phyloP scores from a whole-genome alignment of 805 yeast genomes.

The Teunomyces pallodes region DNA sequence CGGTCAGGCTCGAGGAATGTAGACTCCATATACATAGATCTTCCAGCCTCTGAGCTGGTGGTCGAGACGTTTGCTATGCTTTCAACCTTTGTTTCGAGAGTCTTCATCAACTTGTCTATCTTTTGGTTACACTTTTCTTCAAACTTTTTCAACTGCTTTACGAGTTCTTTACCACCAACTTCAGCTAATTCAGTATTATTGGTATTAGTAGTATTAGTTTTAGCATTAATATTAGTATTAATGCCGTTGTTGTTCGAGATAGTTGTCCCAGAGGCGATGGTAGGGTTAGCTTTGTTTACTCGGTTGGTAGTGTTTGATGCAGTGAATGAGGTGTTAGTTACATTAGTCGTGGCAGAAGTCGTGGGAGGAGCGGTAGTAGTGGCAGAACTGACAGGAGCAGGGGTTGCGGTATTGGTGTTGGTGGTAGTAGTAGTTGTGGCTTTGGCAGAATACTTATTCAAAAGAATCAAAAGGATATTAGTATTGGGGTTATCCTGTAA shows the following conservation, averaged over 20 bases:
- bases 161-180: neutral
- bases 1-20: neutral
- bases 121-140: neutral
- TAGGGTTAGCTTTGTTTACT: neutral
- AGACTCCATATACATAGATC: neutral
- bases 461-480: neutral
- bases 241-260: neutral
- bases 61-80: neutral
- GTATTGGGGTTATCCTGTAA: neutral
- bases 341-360: too few species aligned
- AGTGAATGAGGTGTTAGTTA: too few species aligned
- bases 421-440: neutral
- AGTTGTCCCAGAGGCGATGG: too few species aligned
- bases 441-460: neutral
- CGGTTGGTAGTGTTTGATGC: too few species aligned
- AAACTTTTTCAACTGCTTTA: neutral
- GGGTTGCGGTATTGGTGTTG: neutral
- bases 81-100: neutral
- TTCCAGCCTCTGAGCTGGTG: neutral
- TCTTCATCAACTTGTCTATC: neutral
- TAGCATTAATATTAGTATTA: neutral
- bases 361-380: too few species aligned
- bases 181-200: neutral
- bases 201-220: neutral
- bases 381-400: neutral